Conservation (phyloP, 306 rosid species). For the Lablab purpureus region DNA sequence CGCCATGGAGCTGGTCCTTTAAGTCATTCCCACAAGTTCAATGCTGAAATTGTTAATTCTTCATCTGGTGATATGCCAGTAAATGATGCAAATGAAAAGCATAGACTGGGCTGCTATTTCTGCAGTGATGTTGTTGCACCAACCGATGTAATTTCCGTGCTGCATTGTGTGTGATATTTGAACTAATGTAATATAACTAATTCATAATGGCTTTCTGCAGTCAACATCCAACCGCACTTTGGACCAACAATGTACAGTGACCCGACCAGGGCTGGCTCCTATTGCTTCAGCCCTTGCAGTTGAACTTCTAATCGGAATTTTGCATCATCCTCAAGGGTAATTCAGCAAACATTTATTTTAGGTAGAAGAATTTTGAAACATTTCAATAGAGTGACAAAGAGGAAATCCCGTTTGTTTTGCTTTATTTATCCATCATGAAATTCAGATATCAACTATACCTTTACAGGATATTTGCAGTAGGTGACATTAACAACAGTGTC, state of each 20-base stretch:
- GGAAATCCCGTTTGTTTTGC: background rate
- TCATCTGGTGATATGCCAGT: slow-evolving; percentile 49
- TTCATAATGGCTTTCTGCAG: slow-evolving; percentile 57
- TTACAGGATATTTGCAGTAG: slow-evolving; percentile 85
- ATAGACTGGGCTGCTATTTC: slow-evolving; percentile 95
- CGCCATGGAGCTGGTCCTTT: slow-evolving; percentile 97
- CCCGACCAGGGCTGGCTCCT: slow-evolving; percentile 97
- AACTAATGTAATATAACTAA: slow-evolving; percentile 32
- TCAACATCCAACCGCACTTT: slow-evolving; percentile 94
- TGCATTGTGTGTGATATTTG: slow-evolving; percentile 25
- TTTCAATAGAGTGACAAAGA: background rate
- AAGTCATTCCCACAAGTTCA: slow-evolving; percentile 48
- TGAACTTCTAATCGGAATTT: slow-evolving; percentile 86
- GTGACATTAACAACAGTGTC: slow-evolving; percentile 57
- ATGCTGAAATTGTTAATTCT: slow-evolving; percentile 54
- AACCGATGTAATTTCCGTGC: slow-evolving; percentile 73
- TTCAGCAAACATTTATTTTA: slow-evolving; percentile 7
- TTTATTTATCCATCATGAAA: slow-evolving; percentile 25
- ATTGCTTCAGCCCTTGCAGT: slow-evolving; percentile 94
- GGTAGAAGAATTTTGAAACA: slow-evolving; percentile 18
- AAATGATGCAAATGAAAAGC: slow-evolving; percentile 53
- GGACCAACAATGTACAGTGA: slow-evolving; percentile 99
- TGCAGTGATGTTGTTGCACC: slow-evolving; percentile 98
- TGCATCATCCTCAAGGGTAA: slow-evolving; percentile 95
- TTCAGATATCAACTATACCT: slow-evolving; percentile 39